Evolutionary conservation across 169 alveolate genomes (phyloP).

Genomic region (Plasmodium cynomolgi): DNA sequence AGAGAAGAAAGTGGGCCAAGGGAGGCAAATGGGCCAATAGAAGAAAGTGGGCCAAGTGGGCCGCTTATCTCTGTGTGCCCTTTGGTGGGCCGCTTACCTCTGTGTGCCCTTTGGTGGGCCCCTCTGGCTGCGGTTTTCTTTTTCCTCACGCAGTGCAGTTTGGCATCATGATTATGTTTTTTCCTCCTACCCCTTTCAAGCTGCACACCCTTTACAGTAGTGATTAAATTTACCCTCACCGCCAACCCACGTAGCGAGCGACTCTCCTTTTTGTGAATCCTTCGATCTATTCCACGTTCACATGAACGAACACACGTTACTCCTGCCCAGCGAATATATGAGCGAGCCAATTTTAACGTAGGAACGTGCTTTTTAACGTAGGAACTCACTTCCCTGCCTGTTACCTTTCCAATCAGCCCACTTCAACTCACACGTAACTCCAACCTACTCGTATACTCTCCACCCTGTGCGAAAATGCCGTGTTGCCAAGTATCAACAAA

Average conservation of each 20-base stretch:
- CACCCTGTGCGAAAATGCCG: constrained; percentile 13
- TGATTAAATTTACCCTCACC: not conserved
- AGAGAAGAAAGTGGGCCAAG: no score
- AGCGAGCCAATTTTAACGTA: not conserved
- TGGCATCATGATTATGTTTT: not conserved
- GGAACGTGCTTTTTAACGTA: not conserved
- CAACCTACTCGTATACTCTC: not conserved
- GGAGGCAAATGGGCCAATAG: no score
- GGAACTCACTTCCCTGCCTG: not conserved
- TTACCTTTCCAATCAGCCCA: not conserved
- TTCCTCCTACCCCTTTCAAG: not conserved
- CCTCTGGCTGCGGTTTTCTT: not conserved
- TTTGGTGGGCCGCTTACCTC: no score
- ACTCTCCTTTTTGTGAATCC: not conserved
- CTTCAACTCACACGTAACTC: not conserved
- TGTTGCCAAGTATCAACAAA: constrained; percentile 54
- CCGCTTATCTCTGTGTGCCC: no score
- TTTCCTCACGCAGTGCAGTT: not conserved
- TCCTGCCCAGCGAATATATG: not conserved
- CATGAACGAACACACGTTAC: not conserved
- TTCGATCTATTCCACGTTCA: not conserved
- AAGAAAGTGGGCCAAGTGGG: no score
- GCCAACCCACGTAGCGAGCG: not conserved
- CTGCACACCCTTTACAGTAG: not conserved
- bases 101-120: not conserved